Evolutionary conservation across 2,329 filamentous ascomycete genomes (phyloP), one percentile per base, ranked within the genome.

Genomic region (Alternaria dauci): DNA sequence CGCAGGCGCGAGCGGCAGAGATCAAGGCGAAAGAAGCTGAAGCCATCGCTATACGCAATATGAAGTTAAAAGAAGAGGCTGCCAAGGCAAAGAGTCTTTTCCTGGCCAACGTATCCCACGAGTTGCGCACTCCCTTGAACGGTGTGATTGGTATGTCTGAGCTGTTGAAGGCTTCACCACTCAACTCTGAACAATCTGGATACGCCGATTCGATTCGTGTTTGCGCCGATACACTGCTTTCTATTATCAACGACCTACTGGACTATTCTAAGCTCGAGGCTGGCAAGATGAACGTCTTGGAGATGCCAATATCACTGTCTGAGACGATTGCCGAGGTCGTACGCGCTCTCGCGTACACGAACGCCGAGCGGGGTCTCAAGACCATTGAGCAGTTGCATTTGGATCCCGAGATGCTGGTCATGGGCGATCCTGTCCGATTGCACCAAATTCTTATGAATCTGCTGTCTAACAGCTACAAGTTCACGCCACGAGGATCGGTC

Each of bases 401-500:
- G 5, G 84, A 88, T 51, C 80, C 83, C 1, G 81, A 86, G 48
- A 78, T 87, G 57, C 77, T 83, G 7, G 82, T 85, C 9, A 80
- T 84, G 76, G 82, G 82, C 9, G 83, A 85, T 63, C 82, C 82
- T 2, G 81, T 84, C 3, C 77, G 82, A n/a, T 69, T 84, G 5
- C 82, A 84, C 63, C 82, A 84, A 43, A 82, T 84, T 38, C 67
- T 84, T 32, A 91, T 92, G 67, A 97, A 97, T 72, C 85, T 97
- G 26, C 91, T 97, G 43, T 91, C 91, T 64, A 97, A 97, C 81
- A 94, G 91, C 73, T 90, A 97, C 78, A 97, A 97, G 75, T 97
- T 97, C 75, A 97, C 94, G 0, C 91, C 94, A 58, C 86, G 90
- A 59, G 94, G 94, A 0, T 91, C 90, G 0, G 91, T 97, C 59